A percentile compares a stretch with the other conserved stretches of the same genome.
phyloP scores from a whole-genome alignment of 768 basidiomycete genomes.

The Leucosporidium creatinivorum region DNA sequence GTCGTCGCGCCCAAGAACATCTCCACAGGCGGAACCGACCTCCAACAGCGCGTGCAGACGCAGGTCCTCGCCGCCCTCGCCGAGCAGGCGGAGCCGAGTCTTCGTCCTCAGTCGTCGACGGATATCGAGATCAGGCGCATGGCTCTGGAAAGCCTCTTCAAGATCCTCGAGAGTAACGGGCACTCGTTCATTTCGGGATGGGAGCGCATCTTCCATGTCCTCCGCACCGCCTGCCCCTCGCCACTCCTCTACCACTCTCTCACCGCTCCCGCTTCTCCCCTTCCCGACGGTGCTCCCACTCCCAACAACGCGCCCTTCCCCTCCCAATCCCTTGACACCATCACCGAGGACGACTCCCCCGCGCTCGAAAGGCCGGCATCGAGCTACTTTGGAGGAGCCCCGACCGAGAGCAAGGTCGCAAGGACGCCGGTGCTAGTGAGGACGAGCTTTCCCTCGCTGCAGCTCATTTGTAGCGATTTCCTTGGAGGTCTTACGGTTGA shows the following conservation, averaged over 20 bases:
- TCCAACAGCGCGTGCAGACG: slow-evolving; percentile 65
- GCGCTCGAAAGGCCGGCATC: background rate
- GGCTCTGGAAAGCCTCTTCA: slow-evolving; percentile 81
- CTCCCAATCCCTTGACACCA: slow-evolving; percentile 21
- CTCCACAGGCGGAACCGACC: slow-evolving; percentile 46
- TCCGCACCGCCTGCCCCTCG: slow-evolving; percentile 75
- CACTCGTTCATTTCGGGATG: slow-evolving; percentile 88
- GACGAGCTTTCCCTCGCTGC: slow-evolving; percentile 88
- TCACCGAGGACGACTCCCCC: slow-evolving; percentile 12
- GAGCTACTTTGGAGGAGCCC: background rate
- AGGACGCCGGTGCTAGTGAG: slow-evolving; percentile 66
- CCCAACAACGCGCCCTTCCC: background rate
- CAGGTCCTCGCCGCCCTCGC: slow-evolving; percentile 79
- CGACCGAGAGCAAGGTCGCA: slow-evolving; percentile 1
- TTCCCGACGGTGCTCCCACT: background rate
- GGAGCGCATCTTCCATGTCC: slow-evolving; percentile 86
- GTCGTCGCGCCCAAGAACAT: slow-evolving; percentile 63
- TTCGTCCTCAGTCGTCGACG: slow-evolving; percentile 46
- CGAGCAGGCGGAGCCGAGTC: slow-evolving; percentile 58
- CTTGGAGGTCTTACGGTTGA: slow-evolving; percentile 70
- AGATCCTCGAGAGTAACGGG: slow-evolving; percentile 82
- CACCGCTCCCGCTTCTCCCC: slow-evolving; percentile 8
- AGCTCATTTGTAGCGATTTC: slow-evolving; percentile 80
- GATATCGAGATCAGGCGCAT: slow-evolving; percentile 72
- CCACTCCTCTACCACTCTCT: slow-evolving; percentile 9